These are phyloP conservation scores for Ogataea pilisensis DNA, from an alignment of 805 yeast genomes.

Conservation along the genomic window DNA sequence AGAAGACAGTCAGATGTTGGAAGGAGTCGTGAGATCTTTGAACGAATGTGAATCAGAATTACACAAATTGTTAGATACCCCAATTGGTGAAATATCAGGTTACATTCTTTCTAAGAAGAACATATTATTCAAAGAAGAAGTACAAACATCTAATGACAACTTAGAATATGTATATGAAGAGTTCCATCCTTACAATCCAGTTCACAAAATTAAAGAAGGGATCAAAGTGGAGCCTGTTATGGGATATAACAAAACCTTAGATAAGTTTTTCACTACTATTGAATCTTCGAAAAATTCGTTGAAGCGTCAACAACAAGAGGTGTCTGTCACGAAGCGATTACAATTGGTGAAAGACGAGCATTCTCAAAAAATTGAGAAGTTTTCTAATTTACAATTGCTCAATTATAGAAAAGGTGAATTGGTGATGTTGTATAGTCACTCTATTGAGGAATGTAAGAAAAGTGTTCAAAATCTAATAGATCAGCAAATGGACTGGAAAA, in stretches of 20 bases:
- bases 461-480: constrained; percentile 65
- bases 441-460: constrained; percentile 66
- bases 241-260: constrained; percentile 81
- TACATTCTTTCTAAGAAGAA: constrained; percentile 62
- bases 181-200: constrained; percentile 51
- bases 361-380: constrained; percentile 59
- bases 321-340: constrained; percentile 68
- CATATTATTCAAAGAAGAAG: constrained; percentile 40
- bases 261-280: constrained; percentile 76
- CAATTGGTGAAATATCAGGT: constrained; percentile 44
- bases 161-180: constrained; percentile 46
- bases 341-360: constrained; percentile 75
- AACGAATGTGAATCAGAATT: constrained; percentile 44
- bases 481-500: constrained; percentile 92
- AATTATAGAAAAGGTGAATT: constrained; percentile 70
- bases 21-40: constrained; percentile 39
- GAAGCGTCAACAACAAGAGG: constrained; percentile 70
- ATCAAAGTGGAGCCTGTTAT: constrained; percentile 40
- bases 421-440: constrained; percentile 62
- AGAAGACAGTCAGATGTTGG: constrained; percentile 27
- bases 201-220: constrained; percentile 25
- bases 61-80: constrained; percentile 30
- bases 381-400: constrained; percentile 56
- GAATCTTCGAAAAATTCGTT: constrained; percentile 77
- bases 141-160: constrained; percentile 32